These are phyloP conservation scores for Apophysomyces sp. DNA, from an alignment of 371 early-diverging fungal genomes.

Conservation along the genomic window DNA sequence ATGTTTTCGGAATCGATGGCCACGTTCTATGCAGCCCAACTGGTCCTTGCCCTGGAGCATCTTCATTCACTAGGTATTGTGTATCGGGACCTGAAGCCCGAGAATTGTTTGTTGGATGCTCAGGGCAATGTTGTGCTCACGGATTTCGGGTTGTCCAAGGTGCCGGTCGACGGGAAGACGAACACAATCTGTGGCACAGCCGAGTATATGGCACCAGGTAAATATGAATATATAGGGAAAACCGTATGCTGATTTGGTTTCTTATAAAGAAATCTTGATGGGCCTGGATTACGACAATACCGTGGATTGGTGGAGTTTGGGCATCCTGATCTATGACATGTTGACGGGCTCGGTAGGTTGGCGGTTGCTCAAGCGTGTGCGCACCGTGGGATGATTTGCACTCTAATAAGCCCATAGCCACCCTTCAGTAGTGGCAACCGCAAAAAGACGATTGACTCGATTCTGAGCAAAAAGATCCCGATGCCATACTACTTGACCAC, in stretches of 20 bases:
- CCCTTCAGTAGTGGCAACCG: conserved; percentile 80
- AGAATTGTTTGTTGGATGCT: conserved; percentile 83
- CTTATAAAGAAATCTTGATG: conserved; percentile 67
- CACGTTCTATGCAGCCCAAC: conserved; percentile 82
- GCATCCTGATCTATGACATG: conserved; percentile 91
- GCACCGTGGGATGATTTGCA: no score
- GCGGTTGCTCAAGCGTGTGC: background rate
- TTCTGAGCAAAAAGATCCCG: conserved; percentile 70
- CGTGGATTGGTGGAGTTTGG: conserved; percentile 96
- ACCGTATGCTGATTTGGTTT: background rate
- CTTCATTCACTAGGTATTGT: conserved; percentile 85
- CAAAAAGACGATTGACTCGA: conserved; percentile 77
- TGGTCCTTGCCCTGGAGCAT: conserved; percentile 84
- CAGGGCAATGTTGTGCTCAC: conserved; percentile 83
- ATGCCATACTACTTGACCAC: conserved; percentile 73
- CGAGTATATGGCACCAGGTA: conserved; percentile 73
- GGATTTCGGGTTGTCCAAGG: conserved; percentile 93
- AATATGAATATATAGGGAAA: background rate
- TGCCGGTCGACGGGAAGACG: conserved; percentile 64
- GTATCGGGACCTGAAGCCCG: conserved; percentile 88
- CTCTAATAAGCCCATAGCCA: conserved; percentile 46
- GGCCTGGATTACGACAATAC: conserved; percentile 82
- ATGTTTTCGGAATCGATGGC: conserved; percentile 78
- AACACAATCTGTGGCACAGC: conserved; percentile 93
- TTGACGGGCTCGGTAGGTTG: conserved; percentile 65